These are phyloP conservation scores for Sarocladiaceae sp. DNA, from an alignment of 2,329 filamentous ascomycete species.

Conservation along the genomic window DNA sequence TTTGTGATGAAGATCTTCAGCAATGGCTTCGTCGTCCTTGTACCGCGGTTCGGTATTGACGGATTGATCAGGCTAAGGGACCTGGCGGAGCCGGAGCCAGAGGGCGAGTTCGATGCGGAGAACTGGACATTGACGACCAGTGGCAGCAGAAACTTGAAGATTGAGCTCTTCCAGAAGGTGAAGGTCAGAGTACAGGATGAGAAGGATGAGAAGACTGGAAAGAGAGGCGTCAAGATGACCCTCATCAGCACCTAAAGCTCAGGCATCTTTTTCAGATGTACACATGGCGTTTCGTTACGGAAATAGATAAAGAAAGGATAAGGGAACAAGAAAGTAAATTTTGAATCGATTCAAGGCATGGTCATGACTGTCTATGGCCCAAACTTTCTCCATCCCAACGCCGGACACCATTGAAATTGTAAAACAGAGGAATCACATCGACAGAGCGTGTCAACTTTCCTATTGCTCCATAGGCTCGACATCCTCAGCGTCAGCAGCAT, in stretches of 20 bases:
- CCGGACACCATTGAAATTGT: conserved; percentile 9
- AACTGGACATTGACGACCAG: conserved; percentile 69
- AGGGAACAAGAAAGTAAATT: neutral
- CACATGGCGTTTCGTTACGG: neutral
- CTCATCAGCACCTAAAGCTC: conserved; percentile 44
- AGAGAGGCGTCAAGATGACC: conserved; percentile 82
- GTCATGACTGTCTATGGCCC: neutral
- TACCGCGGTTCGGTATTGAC: conserved; percentile 94
- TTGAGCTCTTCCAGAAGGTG: conserved; percentile 92
- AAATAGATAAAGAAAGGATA: no score
- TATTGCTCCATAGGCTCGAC: conserved; percentile 51
- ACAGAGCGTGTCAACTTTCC: conserved; percentile 5
- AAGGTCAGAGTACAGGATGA: conserved; percentile 85
- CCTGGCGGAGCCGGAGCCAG: conserved; percentile 71
- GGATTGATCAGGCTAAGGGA: conserved; percentile 83
- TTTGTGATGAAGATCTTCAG: conserved; percentile 97
- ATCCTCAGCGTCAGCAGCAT: conserved; percentile 28
- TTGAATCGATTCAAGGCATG: conserved; percentile 1
- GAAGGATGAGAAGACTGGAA: conserved; percentile 92
- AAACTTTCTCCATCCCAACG: neutral
- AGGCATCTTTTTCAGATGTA: no score
- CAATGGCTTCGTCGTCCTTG: conserved; percentile 95
- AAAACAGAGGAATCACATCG: conserved; percentile 13
- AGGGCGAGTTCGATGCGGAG: conserved; percentile 80
- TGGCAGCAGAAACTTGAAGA: conserved; percentile 50